Evolutionary conservation across 2,329 filamentous ascomycete genomes (phyloP), one percentile per base, ranked within the genome.

Genomic region (Sarocladium brachiariae): DNA sequence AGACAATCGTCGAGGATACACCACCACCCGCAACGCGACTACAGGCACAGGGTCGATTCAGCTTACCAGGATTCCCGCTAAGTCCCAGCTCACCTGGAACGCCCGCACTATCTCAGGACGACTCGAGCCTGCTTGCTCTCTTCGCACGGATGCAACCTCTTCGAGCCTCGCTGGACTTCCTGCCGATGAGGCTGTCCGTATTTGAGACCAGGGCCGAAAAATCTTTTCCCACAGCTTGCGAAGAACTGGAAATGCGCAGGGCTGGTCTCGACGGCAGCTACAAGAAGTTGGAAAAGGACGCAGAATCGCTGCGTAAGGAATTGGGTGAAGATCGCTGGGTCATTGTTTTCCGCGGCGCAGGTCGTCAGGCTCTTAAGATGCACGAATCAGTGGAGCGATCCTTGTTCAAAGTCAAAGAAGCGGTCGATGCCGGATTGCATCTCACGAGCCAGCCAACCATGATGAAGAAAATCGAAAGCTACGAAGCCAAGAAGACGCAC

Each of bases 141-240:
- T 96, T 97, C 66, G 93, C 93, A 4, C 83, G 92, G 52, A 95
- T 97, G 86, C 93, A 97, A 60, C 92, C 93, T 1, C 71, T 99
- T 18, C 80, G 91, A 50, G 93, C 93, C 2, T 96, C 91, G 0
- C 75, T 99, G 30, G 93, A 97, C 66, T 99, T 99, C 61, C 70
- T 99, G 19, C 93, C 93, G 1, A 97, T 97, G 92, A 79, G 92
- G 50, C 70, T 99, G 14, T 89, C 89, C 1, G 87, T 87, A 39
- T 99, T 97, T 61, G 83, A 92, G 59, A 74, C 80, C 2, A 81
- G 90, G 55, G 93, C 89, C 0, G 82, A 87, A 52, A 71, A 72
- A 2, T 80, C 88, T 7, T 96, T 99, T 59, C 92, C 93, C 0
- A 93, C 87, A 8, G 91, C 92, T 0, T 96, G 91, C 58, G 83